A percentile compares a stretch with the other conserved stretches of the same genome.
Conservation (phyloP, 352 stramenopile genomes). For the Globisporangium recalcitrans region DNA sequence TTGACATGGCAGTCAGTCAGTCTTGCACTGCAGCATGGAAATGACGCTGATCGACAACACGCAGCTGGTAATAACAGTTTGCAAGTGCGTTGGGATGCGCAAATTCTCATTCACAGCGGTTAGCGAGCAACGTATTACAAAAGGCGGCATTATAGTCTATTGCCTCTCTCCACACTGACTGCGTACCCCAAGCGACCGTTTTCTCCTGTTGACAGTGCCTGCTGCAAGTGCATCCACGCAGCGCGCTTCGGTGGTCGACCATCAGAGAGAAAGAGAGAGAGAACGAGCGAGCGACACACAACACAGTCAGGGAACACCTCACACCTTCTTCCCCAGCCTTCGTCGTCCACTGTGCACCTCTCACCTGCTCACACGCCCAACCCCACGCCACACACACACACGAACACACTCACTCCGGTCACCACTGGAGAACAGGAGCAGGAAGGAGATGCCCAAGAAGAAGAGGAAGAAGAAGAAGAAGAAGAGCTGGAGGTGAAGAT, state of each 20-base stretch:
- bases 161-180: slow-evolving; percentile 2
- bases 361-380: not conserved
- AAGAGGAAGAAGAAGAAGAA: not conserved
- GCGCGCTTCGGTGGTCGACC: not conserved
- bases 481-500: not conserved
- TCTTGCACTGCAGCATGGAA: not conserved
- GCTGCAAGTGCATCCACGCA: not conserved
- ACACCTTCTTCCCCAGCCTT: not conserved
- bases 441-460: slow-evolving; percentile 1
- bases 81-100: not conserved
- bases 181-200: not conserved
- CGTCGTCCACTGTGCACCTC: not conserved
- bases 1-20: not conserved
- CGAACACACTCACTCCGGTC: not conserved
- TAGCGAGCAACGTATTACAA: not conserved
- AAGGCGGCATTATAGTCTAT: slow-evolving; percentile 10
- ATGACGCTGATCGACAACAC: not conserved
- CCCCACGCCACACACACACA: slow-evolving; percentile 6
- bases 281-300: not conserved
- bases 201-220: not conserved
- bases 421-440: not conserved
- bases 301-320: not conserved
- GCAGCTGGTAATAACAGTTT: too few relatives aligned
- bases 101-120: slow-evolving; percentile 2
- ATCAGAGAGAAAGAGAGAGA: not conserved